A percentile compares a stretch with the other conserved stretches of the same genome.
Evolutionary conservation across 306 rosid genomes (phyloP).

Genomic region (Prunus kanzakura): DNA sequence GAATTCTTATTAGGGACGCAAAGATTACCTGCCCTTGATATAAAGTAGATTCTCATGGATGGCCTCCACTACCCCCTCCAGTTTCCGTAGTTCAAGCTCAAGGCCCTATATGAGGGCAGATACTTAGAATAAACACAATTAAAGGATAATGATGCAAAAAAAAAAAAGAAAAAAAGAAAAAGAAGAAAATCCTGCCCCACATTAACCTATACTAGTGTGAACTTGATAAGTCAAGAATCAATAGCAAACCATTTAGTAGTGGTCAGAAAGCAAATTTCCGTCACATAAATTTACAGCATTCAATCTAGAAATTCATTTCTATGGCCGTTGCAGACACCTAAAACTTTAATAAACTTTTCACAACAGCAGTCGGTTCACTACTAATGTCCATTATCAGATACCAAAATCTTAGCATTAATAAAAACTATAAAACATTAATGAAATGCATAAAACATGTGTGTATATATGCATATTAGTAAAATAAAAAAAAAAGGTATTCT

Average conservation of each 20-base stretch:
- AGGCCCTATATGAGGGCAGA: slow-evolving; percentile 52
- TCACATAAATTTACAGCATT: background rate
- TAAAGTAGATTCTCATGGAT: slow-evolving; percentile 80
- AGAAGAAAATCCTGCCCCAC: too few species aligned
- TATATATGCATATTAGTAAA: background rate
- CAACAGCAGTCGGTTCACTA: background rate
- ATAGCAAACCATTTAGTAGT: background rate
- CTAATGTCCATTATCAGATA: background rate
- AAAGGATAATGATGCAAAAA: background rate
- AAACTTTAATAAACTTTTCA: background rate
- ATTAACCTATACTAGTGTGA: background rate
- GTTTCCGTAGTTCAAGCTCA: slow-evolving; percentile 86
- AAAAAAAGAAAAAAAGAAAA: background rate
- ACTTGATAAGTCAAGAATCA: background rate
- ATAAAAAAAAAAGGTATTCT: background rate
- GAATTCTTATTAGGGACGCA: background rate
- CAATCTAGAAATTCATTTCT: background rate
- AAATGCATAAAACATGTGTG: too few species aligned
- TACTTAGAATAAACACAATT: background rate
- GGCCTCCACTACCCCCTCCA: slow-evolving; percentile 88
- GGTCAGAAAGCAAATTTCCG: background rate
- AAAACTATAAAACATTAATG: background rate
- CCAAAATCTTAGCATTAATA: background rate
- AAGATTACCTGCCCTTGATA: slow-evolving; percentile 68
- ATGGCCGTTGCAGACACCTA: background rate